Evolutionary conservation across 495 filamentous ascomycete species (phyloP), one percentile per base, ranked within the genome.

Genomic region (Neurospora pannonica): DNA sequence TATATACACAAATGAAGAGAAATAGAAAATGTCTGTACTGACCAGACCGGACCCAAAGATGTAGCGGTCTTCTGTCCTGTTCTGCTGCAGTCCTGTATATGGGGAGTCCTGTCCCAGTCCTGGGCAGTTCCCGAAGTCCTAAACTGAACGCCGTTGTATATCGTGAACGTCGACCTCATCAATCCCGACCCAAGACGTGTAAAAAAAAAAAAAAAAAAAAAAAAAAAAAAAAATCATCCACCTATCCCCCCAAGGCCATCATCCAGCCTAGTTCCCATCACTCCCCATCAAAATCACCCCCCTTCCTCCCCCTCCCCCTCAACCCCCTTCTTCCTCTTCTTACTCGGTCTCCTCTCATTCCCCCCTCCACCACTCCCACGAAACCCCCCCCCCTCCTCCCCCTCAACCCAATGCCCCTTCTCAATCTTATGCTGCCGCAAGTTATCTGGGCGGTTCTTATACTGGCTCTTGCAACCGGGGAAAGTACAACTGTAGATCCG

Each of bases 401-500:
- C 83, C 4, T 79, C 74, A 3, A 84, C 80, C 71, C 82, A 86
- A 48, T 87, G 85, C 6, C 80, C 82, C 79, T 86, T 86, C 70
- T 87, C 84, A 42, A 85, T 84, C 76, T 84, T 83, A 73, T 87
- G 85, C 76, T 87, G 85, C 62, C 82, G 78, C 74, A 87, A 74
- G 71, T 87, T 87, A 54, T 87, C 85, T 71, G 81, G 81, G 19
- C 85, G 83, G 76, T 86, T 87, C 77, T 83, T 86, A 71, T 86
- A 87, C 72, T 84, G 82, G 70, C 84, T 86, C 43, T 77, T 81
- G 74, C 85, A 87, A 0, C 85, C 85, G 0, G 85, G 85, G 24
- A 72, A 87, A 0, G 83, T 81, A 71, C 85, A 87, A 74, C 82
- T 82, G 79, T 82, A 87, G 62, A 87, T 86, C 62, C 78, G 76